Base-by-base conservation (phyloP, 73 alveolate genomes). In the Tetrahymena borealis region DNA sequence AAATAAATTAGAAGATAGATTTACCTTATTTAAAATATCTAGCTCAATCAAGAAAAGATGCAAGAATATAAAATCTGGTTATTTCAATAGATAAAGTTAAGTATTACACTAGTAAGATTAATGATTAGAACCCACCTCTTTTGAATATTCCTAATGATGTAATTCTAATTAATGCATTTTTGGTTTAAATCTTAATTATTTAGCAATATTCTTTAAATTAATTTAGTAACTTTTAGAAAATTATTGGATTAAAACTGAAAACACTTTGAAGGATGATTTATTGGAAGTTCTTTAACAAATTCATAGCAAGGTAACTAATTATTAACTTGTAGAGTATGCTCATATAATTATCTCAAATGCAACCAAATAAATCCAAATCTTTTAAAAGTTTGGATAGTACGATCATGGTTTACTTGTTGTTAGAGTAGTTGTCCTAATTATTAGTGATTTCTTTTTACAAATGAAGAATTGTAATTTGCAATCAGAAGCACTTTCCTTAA, bases 401-500 rank as follows among this genome's bases (percentile, higher is more conserved):
- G 85, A 60, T 20, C 85, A 60, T 60, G 85, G 95, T 92, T 60
- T 60, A 35, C 85, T 60, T 1, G 85, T 60, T 32, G 91, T 93
- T 85, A 39, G 43, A 33, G 33, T 41, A 35, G 39, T 15, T 39
- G 77, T 93, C 91, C 38, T 92, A 31, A 33, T 78, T 93, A 38
- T 40, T 39, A 31, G 78, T 93, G 93, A 60, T 35, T 60, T 60
- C 28, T 60, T 60, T 35, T 60, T 60, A n/a, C 28, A 60, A 20
- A 40, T 79, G 91, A 36, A 79, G 24, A 35, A 79, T 24, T 85
- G 78, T 32, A 38, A 90, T 16, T 93, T 93, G 11, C 93, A 93
- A 35, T 43, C 60, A 33, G 95, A 93, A 79, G 95, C 95, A 12
- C 40, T 93, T n/a, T 93, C 95, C 3, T 24, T 93, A 33, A 85